phyloP scores from a whole-genome alignment of 2,329 filamentous ascomycete genomes.

The Fusarium sp. region DNA sequence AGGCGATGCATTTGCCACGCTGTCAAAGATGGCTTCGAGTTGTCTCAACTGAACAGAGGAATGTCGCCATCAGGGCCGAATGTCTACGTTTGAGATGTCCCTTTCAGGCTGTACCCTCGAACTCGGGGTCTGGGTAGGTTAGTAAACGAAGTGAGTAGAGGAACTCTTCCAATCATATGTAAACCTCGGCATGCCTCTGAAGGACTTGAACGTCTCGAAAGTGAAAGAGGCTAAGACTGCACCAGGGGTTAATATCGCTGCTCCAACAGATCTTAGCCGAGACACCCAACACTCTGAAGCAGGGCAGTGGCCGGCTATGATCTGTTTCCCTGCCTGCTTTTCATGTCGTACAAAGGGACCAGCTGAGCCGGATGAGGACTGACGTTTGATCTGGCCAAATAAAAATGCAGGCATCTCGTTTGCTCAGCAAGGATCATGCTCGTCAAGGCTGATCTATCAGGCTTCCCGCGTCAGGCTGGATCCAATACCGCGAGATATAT shows the following conservation, averaged over 20 bases:
- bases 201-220: neutral
- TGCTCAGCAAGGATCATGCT: neutral
- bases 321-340: neutral
- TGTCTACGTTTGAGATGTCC: neutral
- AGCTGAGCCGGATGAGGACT: neutral
- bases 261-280: neutral
- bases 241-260: neutral
- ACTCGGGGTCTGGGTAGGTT: neutral
- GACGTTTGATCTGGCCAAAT: conserved; percentile 1
- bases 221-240: neutral
- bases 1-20: neutral
- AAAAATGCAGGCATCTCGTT: conserved; percentile 1
- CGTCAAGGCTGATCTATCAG: neutral
- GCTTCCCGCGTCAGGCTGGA: neutral
- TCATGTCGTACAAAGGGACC: neutral
- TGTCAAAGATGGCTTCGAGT: neutral
- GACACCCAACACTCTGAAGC: neutral
- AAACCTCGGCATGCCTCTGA: neutral
- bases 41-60: neutral
- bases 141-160: neutral
- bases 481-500: conserved; percentile 1
- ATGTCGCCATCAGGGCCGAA: neutral
- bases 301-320: neutral
- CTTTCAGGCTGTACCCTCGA: neutral
- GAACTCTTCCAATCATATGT: neutral